Conservation (phyloP, 805 yeast species). For the Lipomyces oligophaga region DNA sequence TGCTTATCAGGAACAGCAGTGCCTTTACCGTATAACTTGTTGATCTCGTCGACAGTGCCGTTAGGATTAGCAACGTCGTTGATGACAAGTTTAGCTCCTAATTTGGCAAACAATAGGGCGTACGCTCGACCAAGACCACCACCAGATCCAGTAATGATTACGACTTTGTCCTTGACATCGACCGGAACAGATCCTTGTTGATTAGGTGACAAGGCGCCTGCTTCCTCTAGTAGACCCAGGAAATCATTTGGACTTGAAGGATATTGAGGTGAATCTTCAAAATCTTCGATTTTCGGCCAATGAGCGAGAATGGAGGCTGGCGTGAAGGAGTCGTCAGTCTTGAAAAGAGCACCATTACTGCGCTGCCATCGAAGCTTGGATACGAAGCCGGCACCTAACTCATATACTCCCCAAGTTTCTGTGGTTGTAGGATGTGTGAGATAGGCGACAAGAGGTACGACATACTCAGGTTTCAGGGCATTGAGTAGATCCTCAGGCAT, state of each 20-base stretch:
- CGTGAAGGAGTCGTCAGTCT: constrained; percentile 70
- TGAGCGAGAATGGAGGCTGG: constrained; percentile 76
- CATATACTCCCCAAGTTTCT: constrained; percentile 74
- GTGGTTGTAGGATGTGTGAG: constrained; percentile 62
- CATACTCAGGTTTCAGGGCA: constrained; percentile 76
- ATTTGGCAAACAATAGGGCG: constrained; percentile 77
- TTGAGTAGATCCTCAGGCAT: constrained; percentile 82
- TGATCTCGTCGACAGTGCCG: constrained; percentile 70
- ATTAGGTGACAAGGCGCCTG: constrained; percentile 50
- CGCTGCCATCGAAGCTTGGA: constrained; percentile 95
- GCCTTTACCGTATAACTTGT: constrained; percentile 54
- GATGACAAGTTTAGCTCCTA: constrained; percentile 93
- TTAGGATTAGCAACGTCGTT: constrained; percentile 80
- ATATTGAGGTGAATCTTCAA: constrained; percentile 54
- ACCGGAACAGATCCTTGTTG: constrained; percentile 54
- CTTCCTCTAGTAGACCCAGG: constrained; percentile 52
- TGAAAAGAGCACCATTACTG: constrained; percentile 78
- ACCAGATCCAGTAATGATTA: constrained; percentile 91
- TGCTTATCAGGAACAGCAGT: constrained; percentile 78
- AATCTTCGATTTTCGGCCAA: constrained; percentile 61
- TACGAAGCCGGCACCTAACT: constrained; percentile 90
- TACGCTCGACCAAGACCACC: constrained; percentile 91
- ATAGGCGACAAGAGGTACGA: constrained; percentile 86
- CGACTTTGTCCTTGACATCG: constrained; percentile 77
- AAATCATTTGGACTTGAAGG: constrained; percentile 75